Evolutionary conservation across 2,329 filamentous ascomycete species (phyloP), one percentile per base, ranked within the genome.

Genomic region (Sporothrix brasiliensis): DNA sequence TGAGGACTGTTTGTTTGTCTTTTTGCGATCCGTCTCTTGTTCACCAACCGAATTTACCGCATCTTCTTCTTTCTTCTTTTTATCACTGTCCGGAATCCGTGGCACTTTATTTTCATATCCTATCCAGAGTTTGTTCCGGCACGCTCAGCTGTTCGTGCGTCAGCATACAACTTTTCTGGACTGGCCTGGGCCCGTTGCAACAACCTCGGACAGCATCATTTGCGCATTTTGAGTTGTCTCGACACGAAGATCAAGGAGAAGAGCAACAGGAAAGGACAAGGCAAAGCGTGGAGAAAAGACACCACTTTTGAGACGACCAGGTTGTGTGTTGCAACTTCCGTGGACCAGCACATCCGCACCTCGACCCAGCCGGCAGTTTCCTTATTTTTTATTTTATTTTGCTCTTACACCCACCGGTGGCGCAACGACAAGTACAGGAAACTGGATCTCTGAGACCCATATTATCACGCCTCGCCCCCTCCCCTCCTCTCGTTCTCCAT

Each of bases 401-500:
- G 21, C 41, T 66, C 63, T 50, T 66, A 14, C 63, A 52, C 67
- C 67, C 44, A 34, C 67, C 21, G 58, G 67, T 61, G 54, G 67
- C 67, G 67, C 54, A 69, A 69, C 50, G 50, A 47, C 54, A 13
- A 27, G 41, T n/a, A 24, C 39, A 61, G 9, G 54, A 41, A 34
- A 39, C 61, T 66, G 61, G 47, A 13, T 52, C 41, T 69, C 67
- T 60, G 54, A 2, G 54, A 52, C 67, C 53, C 67, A 69, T 67
- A 54, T 67, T 69, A 69, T 61, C 67, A 69, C 54, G 27, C 27
- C 67, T 69, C 53, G 67, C 67, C 67, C 54, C 54, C 30, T 21
- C 54, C 52, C 44, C 44, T 54, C 24, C 44, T 50, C 34, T 53
- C 13, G 24, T 41, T 27, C 11, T 41, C 39, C 44, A 52, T 49